These are phyloP conservation scores for Xylaria sp. DNA, from an alignment of 2,329 filamentous ascomycete species.

Conservation along the genomic window DNA sequence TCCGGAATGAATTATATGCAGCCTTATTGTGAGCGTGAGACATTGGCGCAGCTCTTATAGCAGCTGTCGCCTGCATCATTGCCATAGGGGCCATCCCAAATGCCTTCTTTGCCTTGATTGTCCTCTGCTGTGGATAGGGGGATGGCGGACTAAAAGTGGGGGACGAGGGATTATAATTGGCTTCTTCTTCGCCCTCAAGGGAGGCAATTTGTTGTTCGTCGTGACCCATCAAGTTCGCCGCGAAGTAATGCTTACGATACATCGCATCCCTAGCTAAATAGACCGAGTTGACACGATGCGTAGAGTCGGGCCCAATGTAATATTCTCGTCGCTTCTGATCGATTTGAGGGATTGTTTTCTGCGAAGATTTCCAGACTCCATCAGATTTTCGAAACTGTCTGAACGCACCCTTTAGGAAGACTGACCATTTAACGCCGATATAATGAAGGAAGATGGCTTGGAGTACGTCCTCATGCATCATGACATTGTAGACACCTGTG, in stretches of 20 bases:
- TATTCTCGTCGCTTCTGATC: conserved; percentile 43
- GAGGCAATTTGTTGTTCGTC: conserved; percentile 34
- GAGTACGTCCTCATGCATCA: conserved; percentile 58
- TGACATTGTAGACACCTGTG: conserved; percentile 54
- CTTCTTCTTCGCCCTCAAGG: conserved; percentile 48
- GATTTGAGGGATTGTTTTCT: conserved; percentile 38
- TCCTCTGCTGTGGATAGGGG: too few species aligned
- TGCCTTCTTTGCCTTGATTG: too few species aligned
- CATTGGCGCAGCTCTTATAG: too few species aligned
- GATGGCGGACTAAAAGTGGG: too few species aligned
- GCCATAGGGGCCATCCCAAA: too few species aligned
- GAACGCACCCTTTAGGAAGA: conserved; percentile 49
- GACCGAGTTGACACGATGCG: conserved; percentile 29
- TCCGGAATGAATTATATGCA: background rate
- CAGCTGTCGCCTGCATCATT: too few species aligned
- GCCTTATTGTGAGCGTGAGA: background rate
- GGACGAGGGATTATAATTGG: conserved; percentile 39
- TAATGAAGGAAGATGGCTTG: conserved; percentile 59
- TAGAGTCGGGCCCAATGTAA: conserved; percentile 43
- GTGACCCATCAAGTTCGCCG: conserved; percentile 49
- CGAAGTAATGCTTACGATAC: conserved; percentile 51
- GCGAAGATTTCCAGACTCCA: conserved; percentile 45
- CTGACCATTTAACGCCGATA: conserved; percentile 54
- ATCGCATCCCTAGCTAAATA: conserved; percentile 41
- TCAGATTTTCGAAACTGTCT: conserved; percentile 38